Base-by-base conservation (phyloP, 352 stramenopile species). In the Elongisporangium anandrum region DNA sequence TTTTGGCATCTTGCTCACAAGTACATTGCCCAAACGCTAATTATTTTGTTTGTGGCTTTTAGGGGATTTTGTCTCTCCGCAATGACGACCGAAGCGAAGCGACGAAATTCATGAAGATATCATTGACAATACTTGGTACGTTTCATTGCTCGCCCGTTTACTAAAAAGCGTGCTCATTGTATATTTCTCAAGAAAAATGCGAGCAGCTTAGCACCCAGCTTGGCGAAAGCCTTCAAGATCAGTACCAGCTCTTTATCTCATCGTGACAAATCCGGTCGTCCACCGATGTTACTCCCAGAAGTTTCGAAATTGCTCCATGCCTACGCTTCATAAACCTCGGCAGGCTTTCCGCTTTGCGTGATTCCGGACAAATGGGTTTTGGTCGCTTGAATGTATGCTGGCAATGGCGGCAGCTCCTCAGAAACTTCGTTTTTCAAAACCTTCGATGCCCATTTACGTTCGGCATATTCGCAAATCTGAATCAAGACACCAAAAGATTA, bases 391-490 rank as follows among this genome's bases (percentile, higher is more conserved):
- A 90, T 72, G 57, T 95, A 95, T 7, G 81, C 69, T 56, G 68
- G 60, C 48, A 94, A 48, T 21, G 81, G 79, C 20, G 86, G 87
- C 22, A 95, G 52, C 49, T 92, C 81, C 15, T 75, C 80, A 0
- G 69, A 88, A 38, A 88, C 79, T 70, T 94, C 74, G 56, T 94
- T 92, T 56, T 90, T 94, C 26, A 97, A 59, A 13, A 95, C 73
- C 57, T 92, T 95, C 17, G 90, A 97, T 9, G 91, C 92, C 88
- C 90, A 97, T 49, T 95, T 94, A 29, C 92, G 73, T 63, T 98
- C 93, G 4, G 92, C 88, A 57, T 97, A 96, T 68, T 98, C 89
- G 63, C 93, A 98, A 54, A 95, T 93, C 82, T 95, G 61, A 4
- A 20, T 1, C 34, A 24, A 3, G 16, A 50, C 16, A 50, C 49